These are phyloP conservation scores for Colletotrichum tabaci DNA, from an alignment of 2,329 filamentous ascomycete genomes.

Conservation along the genomic window DNA sequence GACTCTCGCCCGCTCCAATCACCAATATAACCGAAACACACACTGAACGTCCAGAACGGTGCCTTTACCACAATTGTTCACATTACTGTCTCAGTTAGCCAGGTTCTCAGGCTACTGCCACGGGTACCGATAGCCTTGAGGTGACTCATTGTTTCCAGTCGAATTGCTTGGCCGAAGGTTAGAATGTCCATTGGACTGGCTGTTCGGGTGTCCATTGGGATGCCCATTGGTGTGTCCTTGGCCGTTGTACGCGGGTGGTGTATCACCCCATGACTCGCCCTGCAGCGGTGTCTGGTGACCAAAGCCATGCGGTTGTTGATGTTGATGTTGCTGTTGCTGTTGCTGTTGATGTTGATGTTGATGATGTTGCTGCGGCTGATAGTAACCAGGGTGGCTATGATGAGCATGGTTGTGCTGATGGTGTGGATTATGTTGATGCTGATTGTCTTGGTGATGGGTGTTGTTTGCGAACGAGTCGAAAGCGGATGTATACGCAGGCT, in stretches of 20 bases:
- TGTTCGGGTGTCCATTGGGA: not conserved
- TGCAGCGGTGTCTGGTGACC: conserved; percentile 12
- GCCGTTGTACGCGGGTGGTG: conserved; percentile 25
- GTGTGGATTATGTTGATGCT: conserved; percentile 17
- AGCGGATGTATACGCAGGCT: conserved; percentile 37
- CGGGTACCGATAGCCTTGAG: conserved; percentile 38
- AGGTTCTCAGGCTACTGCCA: conserved; percentile 41
- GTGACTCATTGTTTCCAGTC: conserved; percentile 31
- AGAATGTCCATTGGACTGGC: not conserved
- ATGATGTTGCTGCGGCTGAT: conserved; percentile 5
- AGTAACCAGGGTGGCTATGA: conserved; percentile 1
- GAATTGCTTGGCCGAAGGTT: conserved; percentile 7
- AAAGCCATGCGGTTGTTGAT: conserved; percentile 6
- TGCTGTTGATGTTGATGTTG: not conserved
- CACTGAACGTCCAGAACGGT: not conserved
- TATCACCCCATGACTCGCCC: conserved; percentile 11
- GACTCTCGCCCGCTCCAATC: not conserved
- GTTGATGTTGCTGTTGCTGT: conserved; percentile 1
- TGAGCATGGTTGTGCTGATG: not conserved
- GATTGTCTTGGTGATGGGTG: conserved; percentile 2
- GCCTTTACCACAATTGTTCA: not conserved
- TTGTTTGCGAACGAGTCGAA: conserved; percentile 25
- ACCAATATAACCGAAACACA: not conserved
- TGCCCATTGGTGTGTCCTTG: conserved; percentile 11
- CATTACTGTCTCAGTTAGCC: too few species aligned